These are phyloP conservation scores for Secale cereale DNA, from an alignment of 176 grass and related monocot genomes.

Conservation along the genomic window DNA sequence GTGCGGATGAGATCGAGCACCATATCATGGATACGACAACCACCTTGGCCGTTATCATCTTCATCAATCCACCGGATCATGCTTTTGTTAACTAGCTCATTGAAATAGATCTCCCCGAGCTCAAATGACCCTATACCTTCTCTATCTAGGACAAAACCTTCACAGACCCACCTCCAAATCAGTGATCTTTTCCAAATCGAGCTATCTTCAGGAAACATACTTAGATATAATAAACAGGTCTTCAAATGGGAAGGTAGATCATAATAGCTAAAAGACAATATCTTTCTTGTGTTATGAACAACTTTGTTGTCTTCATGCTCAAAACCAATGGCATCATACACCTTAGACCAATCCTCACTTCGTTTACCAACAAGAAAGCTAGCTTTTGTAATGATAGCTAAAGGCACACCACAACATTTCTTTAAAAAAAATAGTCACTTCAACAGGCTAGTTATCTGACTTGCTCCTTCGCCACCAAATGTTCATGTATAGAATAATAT, in stretches of 20 bases:
- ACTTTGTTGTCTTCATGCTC: too few species aligned
- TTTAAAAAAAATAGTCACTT: too few species aligned
- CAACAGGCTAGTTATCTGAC: too few species aligned
- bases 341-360: too few species aligned
- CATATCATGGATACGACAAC: neutral
- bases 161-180: neutral
- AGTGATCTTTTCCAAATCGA: neutral
- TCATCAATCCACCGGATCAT: neutral
- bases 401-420: too few species aligned
- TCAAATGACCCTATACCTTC: neutral
- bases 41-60: accelerated
- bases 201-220: neutral
- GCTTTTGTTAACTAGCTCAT: neutral
- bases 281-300: too few species aligned
- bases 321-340: too few species aligned
- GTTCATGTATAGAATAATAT: neutral
- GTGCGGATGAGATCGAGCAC: neutral
- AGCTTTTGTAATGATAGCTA: too few species aligned
- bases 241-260: too few species aligned
- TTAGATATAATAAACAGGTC: too few species aligned
- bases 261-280: too few species aligned
- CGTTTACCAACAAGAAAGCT: too few species aligned
- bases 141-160: neutral
- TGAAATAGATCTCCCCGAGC: neutral
- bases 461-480: neutral